Evolutionary conservation across 805 yeast genomes (phyloP).

Genomic region (Candida chauliodis): DNA sequence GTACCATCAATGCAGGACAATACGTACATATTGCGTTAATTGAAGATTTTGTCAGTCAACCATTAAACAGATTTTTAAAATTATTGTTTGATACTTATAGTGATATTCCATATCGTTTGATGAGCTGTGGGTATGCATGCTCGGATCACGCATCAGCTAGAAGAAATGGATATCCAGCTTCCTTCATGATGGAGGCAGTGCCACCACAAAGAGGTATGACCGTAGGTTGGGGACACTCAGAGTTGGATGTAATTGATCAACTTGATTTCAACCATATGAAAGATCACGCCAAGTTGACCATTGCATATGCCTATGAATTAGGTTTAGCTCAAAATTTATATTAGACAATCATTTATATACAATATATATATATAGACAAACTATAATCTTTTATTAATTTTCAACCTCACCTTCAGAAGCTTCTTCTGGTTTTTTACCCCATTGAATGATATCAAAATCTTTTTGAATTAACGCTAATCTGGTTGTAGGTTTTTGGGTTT

Average conservation of each 20-base stretch:
- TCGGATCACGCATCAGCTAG: constrained; percentile 90
- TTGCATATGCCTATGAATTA: constrained; percentile 72
- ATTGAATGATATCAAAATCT: constrained; percentile 35
- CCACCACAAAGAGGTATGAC: constrained; percentile 48
- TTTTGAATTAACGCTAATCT: constrained; percentile 30
- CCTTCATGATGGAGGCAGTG: constrained; percentile 75
- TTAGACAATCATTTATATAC: neutral
- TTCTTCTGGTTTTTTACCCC: constrained; percentile 31
- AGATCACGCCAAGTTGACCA: constrained; percentile 73
- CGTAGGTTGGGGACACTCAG: constrained; percentile 64
- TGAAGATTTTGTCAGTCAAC: constrained; percentile 58
- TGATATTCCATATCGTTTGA: constrained; percentile 63
- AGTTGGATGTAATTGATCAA: constrained; percentile 75
- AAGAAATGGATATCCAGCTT: constrained; percentile 77
- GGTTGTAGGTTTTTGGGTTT: constrained; percentile 10
- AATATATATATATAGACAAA: constrained; percentile 1
- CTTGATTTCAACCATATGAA: constrained; percentile 73
- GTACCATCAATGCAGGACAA: constrained; percentile 43
- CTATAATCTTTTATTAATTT: too few species aligned
- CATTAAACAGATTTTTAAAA: constrained; percentile 58
- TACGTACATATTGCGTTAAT: constrained; percentile 76
- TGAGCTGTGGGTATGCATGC: constrained; percentile 89
- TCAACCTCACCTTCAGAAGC: constrained; percentile 8
- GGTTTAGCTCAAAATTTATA: constrained; percentile 29
- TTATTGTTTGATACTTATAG: constrained; percentile 58